These are phyloP conservation scores for Clitopilus passeckerianus DNA, from an alignment of 768 basidiomycete species.

Conservation along the genomic window DNA sequence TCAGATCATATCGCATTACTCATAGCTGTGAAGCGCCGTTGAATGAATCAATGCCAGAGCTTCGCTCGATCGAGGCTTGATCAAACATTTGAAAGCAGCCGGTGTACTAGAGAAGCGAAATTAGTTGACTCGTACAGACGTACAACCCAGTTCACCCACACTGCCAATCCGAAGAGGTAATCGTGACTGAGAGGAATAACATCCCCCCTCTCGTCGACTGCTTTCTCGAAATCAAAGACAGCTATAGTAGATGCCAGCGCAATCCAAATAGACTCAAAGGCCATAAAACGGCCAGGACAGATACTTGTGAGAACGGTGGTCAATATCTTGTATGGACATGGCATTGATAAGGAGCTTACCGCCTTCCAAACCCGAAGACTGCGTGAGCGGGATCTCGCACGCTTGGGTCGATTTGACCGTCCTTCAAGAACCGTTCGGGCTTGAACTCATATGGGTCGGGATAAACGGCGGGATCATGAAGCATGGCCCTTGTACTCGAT, in stretches of 20 bases:
- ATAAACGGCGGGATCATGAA: constrained; percentile 45
- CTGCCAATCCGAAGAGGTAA: constrained; percentile 11
- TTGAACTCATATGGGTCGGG: constrained; percentile 44
- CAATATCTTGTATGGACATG: too few species aligned
- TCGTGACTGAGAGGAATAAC: constrained; percentile 15
- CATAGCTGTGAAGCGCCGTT: too few species aligned
- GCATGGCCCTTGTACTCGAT: constrained; percentile 47
- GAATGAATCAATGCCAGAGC: too few species aligned
- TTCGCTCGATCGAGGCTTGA: too few species aligned
- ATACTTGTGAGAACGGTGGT: too few species aligned
- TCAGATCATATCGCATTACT: too few species aligned
- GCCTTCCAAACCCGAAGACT: constrained; percentile 27
- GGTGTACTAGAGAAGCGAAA: too few species aligned
- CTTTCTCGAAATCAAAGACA: constrained; percentile 21
- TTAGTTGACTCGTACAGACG: too few species aligned
- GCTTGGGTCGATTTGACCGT: constrained; percentile 16
- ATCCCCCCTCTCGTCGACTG: constrained; percentile 18
- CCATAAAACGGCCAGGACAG: constrained; percentile 21
- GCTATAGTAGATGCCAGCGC: constrained; percentile 19
- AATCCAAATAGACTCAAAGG: constrained; percentile 17
- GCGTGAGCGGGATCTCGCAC: constrained; percentile 3
- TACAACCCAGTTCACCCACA: constrained; percentile 1
- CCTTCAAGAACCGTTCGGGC: constrained; percentile 50
- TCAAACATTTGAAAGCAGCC: too few species aligned
- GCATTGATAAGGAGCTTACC: background rate